Evolutionary conservation across 2,329 filamentous ascomycete genomes (phyloP), one percentile per base, ranked within the genome.

Genomic region (Orbilia javanica): DNA sequence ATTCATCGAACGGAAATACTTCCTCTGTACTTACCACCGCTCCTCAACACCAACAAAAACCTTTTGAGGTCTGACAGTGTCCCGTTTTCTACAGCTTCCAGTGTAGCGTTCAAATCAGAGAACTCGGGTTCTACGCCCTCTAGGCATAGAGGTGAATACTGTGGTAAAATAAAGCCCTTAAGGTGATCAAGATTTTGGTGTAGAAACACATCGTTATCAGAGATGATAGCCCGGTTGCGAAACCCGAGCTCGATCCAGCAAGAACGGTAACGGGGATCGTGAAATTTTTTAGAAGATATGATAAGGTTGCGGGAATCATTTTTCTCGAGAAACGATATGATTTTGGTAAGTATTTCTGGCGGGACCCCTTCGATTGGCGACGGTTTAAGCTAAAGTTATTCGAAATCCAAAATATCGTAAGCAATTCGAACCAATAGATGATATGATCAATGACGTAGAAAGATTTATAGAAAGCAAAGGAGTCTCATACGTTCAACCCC

Each of bases 231-330:
- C 11, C 36, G 13, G 36, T 34, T 36, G 7, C 15, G 8, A 1
- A 53, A 31, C 18, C 8, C 13, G 5, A n/a, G 13, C 8, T 25
- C 6, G 13, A 53, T 29, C 66, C 52, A 70, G 20, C 34, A 13
- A 20, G 42, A 4, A 2, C n/a, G 66, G 42, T 70, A 48, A 42
- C 53, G 31, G 7, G 46, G 1, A 27, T 70, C 27, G 6, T 50
- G 15, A 6, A 69, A 39, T 8, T n/a, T 52, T 15, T 62, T 70
- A 42, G 39, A 62, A 10, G 66, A 50, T 10, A 70, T 18, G 27
- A 70, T 50, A 10, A 70, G 29, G 7, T 62, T 48, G 39, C 34
- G 62, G 3, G 48, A 2, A 50, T 62, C 52, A 0, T 6, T 25
- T 39, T 27, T 6, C 1, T 22, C 29, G 8, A 70, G 39, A 3